These are phyloP conservation scores for Danielia oregonensis DNA, from an alignment of 805 yeast genomes.

Conservation along the genomic window DNA sequence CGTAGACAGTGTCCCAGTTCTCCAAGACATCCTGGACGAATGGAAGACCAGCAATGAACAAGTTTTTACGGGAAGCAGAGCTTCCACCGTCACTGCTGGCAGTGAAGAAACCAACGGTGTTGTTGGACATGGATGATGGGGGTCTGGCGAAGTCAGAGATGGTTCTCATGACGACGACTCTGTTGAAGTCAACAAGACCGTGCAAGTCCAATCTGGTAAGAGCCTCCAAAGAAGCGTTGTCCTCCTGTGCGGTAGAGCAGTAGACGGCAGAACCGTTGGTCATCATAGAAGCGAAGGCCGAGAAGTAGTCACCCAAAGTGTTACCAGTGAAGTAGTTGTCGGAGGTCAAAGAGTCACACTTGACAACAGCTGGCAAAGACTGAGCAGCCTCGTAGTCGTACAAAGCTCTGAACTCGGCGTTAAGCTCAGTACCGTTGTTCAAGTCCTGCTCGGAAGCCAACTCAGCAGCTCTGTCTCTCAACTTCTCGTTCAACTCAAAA, in stretches of 20 bases:
- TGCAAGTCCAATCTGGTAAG: slow-evolving; percentile 49
- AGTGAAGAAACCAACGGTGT: slow-evolving; percentile 49
- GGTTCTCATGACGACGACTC: slow-evolving; percentile 59
- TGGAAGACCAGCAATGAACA: slow-evolving; percentile 52
- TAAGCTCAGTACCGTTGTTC: slow-evolving; percentile 43
- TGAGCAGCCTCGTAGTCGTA: slow-evolving; percentile 51
- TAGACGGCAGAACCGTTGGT: slow-evolving; percentile 59
- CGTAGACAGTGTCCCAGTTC: slow-evolving; percentile 44
- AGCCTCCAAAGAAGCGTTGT: slow-evolving; percentile 61
- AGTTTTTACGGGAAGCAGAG: slow-evolving; percentile 45
- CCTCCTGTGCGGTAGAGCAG: slow-evolving; percentile 66
- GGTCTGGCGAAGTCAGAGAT: slow-evolving; percentile 57
- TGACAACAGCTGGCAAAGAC: slow-evolving; percentile 42
- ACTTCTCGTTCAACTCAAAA: slow-evolving; percentile 55
- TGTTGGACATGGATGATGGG: slow-evolving; percentile 41
- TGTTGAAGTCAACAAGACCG: slow-evolving; percentile 54
- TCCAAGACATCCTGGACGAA: slow-evolving; percentile 48
- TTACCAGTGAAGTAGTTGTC: slow-evolving; percentile 60
- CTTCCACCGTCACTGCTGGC: slow-evolving; percentile 50
- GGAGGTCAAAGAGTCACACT: slow-evolving; percentile 59
- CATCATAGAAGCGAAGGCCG: slow-evolving; percentile 43
- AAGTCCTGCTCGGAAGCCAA: slow-evolving; percentile 46
- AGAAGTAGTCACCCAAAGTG: slow-evolving; percentile 47
- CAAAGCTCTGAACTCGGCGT: slow-evolving; percentile 43
- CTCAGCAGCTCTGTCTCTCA: slow-evolving; percentile 55